A percentile compares a stretch with the other conserved stretches of the same genome.
These are phyloP conservation scores for Penicillium salamii DNA, from an alignment of 495 filamentous ascomycete species.

Conservation along the genomic window DNA sequence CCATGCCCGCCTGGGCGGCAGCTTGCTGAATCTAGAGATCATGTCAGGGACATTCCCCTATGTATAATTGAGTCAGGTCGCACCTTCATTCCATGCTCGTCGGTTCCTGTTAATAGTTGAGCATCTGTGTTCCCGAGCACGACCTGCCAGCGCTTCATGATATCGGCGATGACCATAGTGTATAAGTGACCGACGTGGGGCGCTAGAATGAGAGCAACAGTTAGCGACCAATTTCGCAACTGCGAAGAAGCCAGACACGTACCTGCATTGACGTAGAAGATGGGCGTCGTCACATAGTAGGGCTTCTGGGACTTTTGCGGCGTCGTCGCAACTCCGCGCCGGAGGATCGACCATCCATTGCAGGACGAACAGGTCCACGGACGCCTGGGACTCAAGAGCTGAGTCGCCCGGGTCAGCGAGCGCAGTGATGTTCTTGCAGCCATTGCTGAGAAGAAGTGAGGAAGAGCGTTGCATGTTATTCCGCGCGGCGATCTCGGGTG, in stretches of 20 bases:
- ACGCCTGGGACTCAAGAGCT: conserved; percentile 20
- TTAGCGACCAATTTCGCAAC: conserved; percentile 11
- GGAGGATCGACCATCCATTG: conserved; percentile 18
- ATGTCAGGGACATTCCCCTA: conserved; percentile 14
- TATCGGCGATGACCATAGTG: conserved; percentile 85
- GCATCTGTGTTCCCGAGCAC: conserved; percentile 64
- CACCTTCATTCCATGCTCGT: conserved; percentile 95
- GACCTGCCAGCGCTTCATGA: conserved; percentile 90
- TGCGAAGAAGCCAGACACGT: conserved; percentile 13
- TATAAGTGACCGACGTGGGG: conserved; percentile 96
- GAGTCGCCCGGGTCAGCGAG: conserved; percentile 32
- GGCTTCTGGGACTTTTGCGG: conserved; percentile 60
- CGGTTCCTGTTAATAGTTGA: conserved; percentile 85
- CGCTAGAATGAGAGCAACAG: conserved; percentile 44
- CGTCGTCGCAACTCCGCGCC: conserved; percentile 35
- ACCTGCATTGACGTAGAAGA: conserved; percentile 99
- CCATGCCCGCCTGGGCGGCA: conserved; percentile 60
- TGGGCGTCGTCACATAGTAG: conserved; percentile 93
- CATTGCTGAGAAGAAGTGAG: conserved; percentile 28
- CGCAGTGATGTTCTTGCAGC: conserved; percentile 30
- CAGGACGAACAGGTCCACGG: conserved; percentile 36
- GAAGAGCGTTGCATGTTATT: conserved; percentile 21
- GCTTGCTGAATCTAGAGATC: conserved; percentile 74
- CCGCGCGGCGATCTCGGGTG: conserved; percentile 33
- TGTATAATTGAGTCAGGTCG: not conserved